Conservation (phyloP, 2,329 filamentous ascomycete genomes). For the Neurospora sp. region DNA sequence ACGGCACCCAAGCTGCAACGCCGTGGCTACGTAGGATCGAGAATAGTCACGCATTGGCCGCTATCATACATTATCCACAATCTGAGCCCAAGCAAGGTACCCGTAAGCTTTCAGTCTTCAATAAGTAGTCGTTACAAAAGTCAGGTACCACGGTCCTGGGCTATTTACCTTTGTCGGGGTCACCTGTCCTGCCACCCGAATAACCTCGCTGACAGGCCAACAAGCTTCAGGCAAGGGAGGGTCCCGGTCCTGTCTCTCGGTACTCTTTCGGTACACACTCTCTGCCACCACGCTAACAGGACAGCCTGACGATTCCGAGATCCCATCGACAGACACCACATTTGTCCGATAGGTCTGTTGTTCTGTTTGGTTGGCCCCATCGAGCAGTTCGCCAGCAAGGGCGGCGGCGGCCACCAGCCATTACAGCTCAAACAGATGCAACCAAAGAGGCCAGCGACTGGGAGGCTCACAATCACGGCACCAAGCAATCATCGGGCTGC, state of each 20-base stretch:
- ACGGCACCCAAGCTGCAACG: neutral
- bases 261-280: neutral
- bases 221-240: neutral
- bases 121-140: neutral
- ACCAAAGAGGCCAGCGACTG: constrained; percentile 13
- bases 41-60: neutral
- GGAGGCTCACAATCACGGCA: constrained; percentile 7
- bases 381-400: constrained; percentile 13
- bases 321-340: constrained; percentile 6
- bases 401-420: constrained; percentile 3
- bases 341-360: constrained; percentile 11
- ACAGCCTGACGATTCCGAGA: constrained; percentile 10
- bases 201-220: neutral
- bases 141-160: neutral
- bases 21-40: neutral
- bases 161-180: neutral
- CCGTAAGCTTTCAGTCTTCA: neutral
- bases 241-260: neutral
- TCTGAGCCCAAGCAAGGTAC: neutral
- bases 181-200: neutral
- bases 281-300: neutral
- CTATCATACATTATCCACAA: neutral
- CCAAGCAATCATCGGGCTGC: neutral
- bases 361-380: constrained; percentile 11
- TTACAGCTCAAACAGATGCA: constrained; percentile 1